These are phyloP conservation scores for Rubia tinctorum DNA, from an alignment of 305 asterid species.

Conservation along the genomic window DNA sequence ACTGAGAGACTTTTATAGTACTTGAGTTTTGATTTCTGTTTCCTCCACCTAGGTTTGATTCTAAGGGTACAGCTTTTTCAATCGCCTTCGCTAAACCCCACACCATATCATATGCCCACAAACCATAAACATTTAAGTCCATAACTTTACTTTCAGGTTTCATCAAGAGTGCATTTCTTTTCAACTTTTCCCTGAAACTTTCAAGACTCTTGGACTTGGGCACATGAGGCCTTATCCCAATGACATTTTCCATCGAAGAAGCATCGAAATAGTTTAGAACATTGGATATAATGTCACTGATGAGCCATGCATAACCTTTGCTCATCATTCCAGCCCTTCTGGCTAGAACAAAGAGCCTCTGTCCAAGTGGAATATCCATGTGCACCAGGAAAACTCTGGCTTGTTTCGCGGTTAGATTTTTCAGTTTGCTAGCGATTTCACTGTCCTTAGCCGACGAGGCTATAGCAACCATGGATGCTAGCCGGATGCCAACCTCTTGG, in stretches of 20 bases:
- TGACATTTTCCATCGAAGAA: slow-evolving; percentile 41
- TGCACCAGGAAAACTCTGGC: slow-evolving; percentile 45
- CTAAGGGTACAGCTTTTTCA: slow-evolving; percentile 28
- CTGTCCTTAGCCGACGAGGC: slow-evolving; percentile 20
- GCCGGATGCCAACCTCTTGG: slow-evolving; percentile 28
- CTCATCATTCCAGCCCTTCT: slow-evolving; percentile 33
- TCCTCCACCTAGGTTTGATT: not conserved
- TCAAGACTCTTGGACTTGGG: slow-evolving; percentile 21
- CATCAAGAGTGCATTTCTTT: slow-evolving; percentile 4
- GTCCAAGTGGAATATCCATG: slow-evolving; percentile 32
- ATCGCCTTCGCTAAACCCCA: slow-evolving; percentile 40
- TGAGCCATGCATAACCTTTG: slow-evolving; percentile 47
- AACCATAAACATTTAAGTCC: slow-evolving; percentile 40
- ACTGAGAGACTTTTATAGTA: slow-evolving; percentile 20
- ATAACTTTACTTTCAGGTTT: not conserved
- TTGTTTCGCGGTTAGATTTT: slow-evolving; percentile 11
- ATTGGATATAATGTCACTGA: slow-evolving; percentile 34
- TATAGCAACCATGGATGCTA: slow-evolving; percentile 23
- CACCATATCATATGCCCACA: slow-evolving; percentile 52
- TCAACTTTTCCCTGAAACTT: slow-evolving; percentile 35
- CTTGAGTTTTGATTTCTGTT: not conserved
- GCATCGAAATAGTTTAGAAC: slow-evolving; percentile 22
- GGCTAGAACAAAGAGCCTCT: slow-evolving; percentile 32
- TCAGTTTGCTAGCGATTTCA: slow-evolving; percentile 19
- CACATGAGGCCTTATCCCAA: slow-evolving; percentile 41